Evolutionary conservation across 2,329 filamentous ascomycete genomes (phyloP), one percentile per base, ranked within the genome.

Genomic region (Intubia oerlemansii): DNA sequence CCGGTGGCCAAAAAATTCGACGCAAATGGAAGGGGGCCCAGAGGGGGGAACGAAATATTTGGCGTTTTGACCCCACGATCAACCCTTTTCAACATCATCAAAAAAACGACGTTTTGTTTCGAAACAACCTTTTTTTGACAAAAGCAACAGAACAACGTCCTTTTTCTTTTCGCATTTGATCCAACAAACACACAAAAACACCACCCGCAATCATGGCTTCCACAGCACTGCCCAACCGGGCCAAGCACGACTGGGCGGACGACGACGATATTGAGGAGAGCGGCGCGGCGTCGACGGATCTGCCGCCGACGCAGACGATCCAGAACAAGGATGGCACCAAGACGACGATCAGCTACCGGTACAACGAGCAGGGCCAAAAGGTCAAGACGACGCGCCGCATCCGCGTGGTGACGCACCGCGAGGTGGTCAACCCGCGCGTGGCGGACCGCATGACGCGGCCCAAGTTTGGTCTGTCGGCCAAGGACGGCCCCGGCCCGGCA

Each of bases 261-360:
- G 80, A 88, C 50, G 82, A 91, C 50, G 79, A 85, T 47, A 75
- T 81, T 56, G 77, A 88, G 54, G 68, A 77, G 58, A n/a, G n/a
- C n/a, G n/a, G n/a, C n/a, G 59, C 66, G 41, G 59, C 66, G 42
- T 24, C 18, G 29, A 52, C 54, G 39, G 64, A 69, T 33, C 77
- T 98, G 43, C 88, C 88, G 35, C 66, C 78, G 42, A 72, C 79
- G 42, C 76, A 88, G 57, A 78, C 85, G 43, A 85, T 81, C 51
- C 76, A 75, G 51, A 95, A 98, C 70, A 92, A 93, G 59, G 88
- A 98, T 53, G 88, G 90, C 50, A 92, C 81, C 44, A 92, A 93
- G 59, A 98, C 90, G 26, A 77, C 88, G 43, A 74, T 92, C 47
- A 79, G 78, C 38, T 91, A 80, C 61, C 68, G 72, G 44, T 71